A percentile compares a stretch with the other conserved stretches of the same genome.
phyloP scores from a whole-genome alignment of 2,329 filamentous ascomycete genomes.

The Scedosporium boydii region DNA sequence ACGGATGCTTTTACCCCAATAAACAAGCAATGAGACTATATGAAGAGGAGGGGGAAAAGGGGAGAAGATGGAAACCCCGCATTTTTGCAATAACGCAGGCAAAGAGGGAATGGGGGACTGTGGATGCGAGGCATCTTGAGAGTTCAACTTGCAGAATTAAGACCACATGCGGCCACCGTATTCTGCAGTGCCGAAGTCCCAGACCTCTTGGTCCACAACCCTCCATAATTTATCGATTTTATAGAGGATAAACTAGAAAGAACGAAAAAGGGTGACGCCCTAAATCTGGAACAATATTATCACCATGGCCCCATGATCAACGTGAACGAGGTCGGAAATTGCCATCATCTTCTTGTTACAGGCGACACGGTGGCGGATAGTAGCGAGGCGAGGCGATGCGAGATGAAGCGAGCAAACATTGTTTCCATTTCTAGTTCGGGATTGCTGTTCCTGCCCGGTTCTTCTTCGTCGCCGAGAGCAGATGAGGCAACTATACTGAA shows the following conservation, averaged over 20 bases:
- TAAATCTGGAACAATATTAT: background rate
- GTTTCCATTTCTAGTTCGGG: background rate
- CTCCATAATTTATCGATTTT: background rate
- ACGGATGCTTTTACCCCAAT: background rate
- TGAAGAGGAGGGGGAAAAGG: background rate
- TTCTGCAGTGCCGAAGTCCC: background rate
- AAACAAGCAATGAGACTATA: background rate
- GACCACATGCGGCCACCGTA: background rate
- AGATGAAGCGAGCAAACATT: background rate
- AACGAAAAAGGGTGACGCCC: background rate
- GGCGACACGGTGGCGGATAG: background rate
- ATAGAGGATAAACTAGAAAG: background rate
- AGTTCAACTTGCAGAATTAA: background rate
- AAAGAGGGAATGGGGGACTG: background rate
- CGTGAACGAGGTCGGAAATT: background rate
- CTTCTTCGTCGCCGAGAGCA: background rate
- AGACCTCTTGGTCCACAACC: background rate
- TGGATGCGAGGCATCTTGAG: background rate
- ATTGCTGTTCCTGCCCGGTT: background rate
- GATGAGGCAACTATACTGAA: background rate
- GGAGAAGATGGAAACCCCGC: background rate
- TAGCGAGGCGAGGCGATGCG: background rate
- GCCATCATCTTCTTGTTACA: background rate
- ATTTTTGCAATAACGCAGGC: background rate
- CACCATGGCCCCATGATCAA: background rate